Evolutionary conservation across 176 grass and related monocot species (phyloP).

Genomic region (Guadua angustifolia): DNA sequence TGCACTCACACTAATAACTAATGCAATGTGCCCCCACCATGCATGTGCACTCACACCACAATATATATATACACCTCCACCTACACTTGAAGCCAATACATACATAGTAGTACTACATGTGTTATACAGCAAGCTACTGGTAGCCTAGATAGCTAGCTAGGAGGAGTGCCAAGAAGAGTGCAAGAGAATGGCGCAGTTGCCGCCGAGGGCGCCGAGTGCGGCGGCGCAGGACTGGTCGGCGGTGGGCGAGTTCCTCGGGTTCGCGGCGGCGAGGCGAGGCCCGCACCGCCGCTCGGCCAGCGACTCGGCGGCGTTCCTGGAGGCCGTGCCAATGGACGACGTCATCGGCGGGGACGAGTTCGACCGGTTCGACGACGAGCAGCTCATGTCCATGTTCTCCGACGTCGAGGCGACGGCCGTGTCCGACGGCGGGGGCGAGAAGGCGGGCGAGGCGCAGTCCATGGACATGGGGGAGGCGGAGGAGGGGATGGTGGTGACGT

Average conservation of each 20-base stretch:
- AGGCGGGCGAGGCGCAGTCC: conserved; percentile 54
- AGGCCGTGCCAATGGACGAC: conserved; percentile 61
- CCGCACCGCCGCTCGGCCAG: conserved; percentile 80
- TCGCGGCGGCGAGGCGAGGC: conserved; percentile 62
- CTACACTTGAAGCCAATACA: conserved; percentile 21
- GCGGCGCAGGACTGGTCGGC: conserved; percentile 43
- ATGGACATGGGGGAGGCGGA: conserved; percentile 55
- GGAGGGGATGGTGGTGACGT: conserved; percentile 21
- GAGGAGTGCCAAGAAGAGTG: not conserved
- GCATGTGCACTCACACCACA: conserved; percentile 44
- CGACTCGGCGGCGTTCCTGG: conserved; percentile 88
- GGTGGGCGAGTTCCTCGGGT: conserved; percentile 76
- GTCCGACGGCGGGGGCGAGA: conserved; percentile 34
- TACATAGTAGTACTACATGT: not conserved
- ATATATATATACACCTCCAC: conserved; percentile 41
- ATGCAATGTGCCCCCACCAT: conserved; percentile 40
- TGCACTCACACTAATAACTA: conserved; percentile 33
- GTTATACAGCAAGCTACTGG: not conserved
- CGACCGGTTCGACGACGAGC: conserved; percentile 90
- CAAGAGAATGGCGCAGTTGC: conserved; percentile 66
- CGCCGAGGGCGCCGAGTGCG: conserved; percentile 70
- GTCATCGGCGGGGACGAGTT: conserved; percentile 65
- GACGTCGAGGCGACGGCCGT: conserved; percentile 64
- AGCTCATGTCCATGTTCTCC: conserved; percentile 99
- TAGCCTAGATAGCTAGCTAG: not conserved